Base-by-base conservation (phyloP, 2,329 filamentous ascomycete genomes). In the Fusarium sp. region DNA sequence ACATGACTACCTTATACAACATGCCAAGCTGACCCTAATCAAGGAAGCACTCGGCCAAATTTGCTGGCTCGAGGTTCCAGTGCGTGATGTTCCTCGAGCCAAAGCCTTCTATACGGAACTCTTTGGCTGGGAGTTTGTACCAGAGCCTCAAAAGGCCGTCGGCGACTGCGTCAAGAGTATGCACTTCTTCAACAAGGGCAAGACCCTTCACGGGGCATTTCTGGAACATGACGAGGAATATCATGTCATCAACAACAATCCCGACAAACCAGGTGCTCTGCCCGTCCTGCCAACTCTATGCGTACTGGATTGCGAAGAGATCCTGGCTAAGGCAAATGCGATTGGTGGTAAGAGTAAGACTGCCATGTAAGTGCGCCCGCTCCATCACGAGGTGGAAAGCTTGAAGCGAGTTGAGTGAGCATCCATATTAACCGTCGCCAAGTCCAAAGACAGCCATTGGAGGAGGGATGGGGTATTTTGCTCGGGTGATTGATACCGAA, bases 11-110 rank as follows among this genome's bases (percentile, higher is more conserved):
- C 32, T 34, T 34, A 50, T 14, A 20, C 15, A 54, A 15, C 17
- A 45, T 41, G 7, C 30, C 22, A 54, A 55, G 59, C 47, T 72
- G 52, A 55, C 47, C 10, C 41, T 20, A 34, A 30, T 8, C 20
- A 61, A 77, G 76, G 72, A 78, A 67, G 54, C 62, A 47, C 65
- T 78, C 47, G 82, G 82, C 66, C 78, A 83, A 56, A 79, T 83
- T 54, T 82, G 79, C 74, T 85, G 82, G 82, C 79, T 82, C 51
- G 81, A 85, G 62, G 73, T 85, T 20, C 82, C 83, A n/a, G 80
- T 81, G 57, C 75, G 69, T 34, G 78, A 83, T 69, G 64, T 82
- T 20, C 52, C 68, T 36, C 78, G 83, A 36, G 83, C 81, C 61
- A 78, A 79, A 50, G 78, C 77, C 45, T 84, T 85, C 76, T 85